Percentiles rank a stretch among this genome's conserved stretches.
Evolutionary conservation across 768 basidiomycete species (phyloP).

Genomic region (Suillus lakei): DNA sequence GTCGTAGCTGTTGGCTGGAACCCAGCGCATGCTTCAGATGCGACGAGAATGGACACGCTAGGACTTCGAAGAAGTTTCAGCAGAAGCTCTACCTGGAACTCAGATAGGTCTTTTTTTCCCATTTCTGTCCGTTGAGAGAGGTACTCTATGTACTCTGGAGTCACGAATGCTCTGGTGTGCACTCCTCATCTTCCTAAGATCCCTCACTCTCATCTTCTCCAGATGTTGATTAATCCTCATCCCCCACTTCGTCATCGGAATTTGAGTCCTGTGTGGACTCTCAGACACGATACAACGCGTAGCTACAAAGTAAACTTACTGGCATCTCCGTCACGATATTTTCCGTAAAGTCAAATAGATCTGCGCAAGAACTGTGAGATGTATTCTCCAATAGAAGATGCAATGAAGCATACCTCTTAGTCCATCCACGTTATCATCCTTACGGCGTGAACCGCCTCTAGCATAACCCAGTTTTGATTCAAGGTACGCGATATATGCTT

Average conservation of each 20-base stretch:
- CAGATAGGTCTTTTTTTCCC: slow-evolving; percentile 66
- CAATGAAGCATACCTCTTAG: slow-evolving; percentile 66
- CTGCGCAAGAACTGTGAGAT: slow-evolving; percentile 33
- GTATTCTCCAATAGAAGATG: neutral
- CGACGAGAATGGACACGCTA: neutral
- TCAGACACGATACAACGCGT: neutral
- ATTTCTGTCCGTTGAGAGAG: too few species aligned
- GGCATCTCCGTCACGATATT: slow-evolving; percentile 1
- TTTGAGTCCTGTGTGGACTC: neutral
- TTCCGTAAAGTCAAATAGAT: slow-evolving; percentile 59
- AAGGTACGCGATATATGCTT: slow-evolving; percentile 82
- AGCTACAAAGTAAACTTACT: neutral
- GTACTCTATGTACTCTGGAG: too few species aligned
- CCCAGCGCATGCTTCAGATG: slow-evolving; percentile 48
- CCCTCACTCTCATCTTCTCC: neutral
- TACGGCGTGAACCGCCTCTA: slow-evolving; percentile 47
- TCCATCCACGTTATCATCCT: slow-evolving; percentile 71
- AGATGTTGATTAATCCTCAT: neutral
- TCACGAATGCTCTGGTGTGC: too few species aligned
- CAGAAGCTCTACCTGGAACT: slow-evolving; percentile 85
- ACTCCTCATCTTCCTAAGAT: slow-evolving; percentile 37
- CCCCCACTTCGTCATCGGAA: neutral
- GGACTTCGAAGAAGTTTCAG: slow-evolving; percentile 78
- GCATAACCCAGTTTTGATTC: slow-evolving; percentile 74
- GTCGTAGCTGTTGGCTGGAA: slow-evolving; percentile 89